Evolutionary conservation across 2,329 filamentous ascomycete genomes (phyloP), one percentile per base, ranked within the genome.

Genomic region (Colletotrichum destructivum): DNA sequence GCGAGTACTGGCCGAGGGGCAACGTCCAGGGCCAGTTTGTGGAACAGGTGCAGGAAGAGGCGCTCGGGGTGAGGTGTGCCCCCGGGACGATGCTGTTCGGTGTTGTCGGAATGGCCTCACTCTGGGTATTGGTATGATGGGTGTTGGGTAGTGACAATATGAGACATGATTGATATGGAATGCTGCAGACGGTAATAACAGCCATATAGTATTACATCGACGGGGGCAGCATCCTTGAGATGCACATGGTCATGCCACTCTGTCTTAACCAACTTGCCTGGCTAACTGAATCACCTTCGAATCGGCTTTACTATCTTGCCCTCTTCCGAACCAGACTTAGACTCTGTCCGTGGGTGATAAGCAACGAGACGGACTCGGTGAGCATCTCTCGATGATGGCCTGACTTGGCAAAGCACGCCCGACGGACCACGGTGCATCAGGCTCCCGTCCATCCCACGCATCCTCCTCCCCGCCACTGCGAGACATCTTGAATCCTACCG

Each of bases 1-100:
- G 92, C 75, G 91, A 93, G 81, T 94, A 93, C 80, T 91, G 85
- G 83, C 91, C 92, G 1, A 79, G 85, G 1, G 92, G 92, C 0
- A 94, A 94, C 76, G 83, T 93, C 0, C 77, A 85, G 2, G 89
- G 87, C 0, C 78, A 83, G 74, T 90, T 88, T 69, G 81, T 78
- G 46, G 81, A 85, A n/a, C 15, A 49, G 21, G 70, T 72, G 18
- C 40, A 62, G 23, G 60, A 62, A 13, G 51, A 62, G 46, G 49
- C 35, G 31, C 3, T 59, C 6, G 69, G 44, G 38, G n/a, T 26
- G 40, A 62, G 51, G 7, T 47, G 18, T 18, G n/a, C n/a, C 13
- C 26, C 38, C 16, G 47, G 31, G 26, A 31, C 26, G 9, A 12
- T 51, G 9, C 11, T 46, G 5, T 56, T 63, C 1, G 40, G 16